Evolutionary conservation across 768 basidiomycete genomes (phyloP).

Genomic region (Phylloporus sp.): DNA sequence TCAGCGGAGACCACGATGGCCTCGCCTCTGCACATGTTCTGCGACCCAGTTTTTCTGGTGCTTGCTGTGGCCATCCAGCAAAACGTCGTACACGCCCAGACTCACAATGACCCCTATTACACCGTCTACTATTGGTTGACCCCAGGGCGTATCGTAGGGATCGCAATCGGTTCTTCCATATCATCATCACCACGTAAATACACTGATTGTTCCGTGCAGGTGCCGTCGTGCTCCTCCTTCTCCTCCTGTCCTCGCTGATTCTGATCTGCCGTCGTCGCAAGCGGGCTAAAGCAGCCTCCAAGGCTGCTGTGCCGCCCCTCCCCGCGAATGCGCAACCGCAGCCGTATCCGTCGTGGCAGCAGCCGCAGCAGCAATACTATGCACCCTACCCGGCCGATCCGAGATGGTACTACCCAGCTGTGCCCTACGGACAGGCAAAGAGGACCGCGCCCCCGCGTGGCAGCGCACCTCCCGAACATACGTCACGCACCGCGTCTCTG

Average conservation of each 20-base stretch:
- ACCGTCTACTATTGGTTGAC: slow-evolving; percentile 16
- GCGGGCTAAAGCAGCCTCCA: neutral
- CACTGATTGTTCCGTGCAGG: slow-evolving; percentile 9
- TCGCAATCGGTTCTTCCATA: slow-evolving; percentile 23
- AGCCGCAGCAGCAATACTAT: neutral
- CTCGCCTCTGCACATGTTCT: neutral
- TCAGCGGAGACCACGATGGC: too few relatives aligned
- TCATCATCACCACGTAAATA: too few relatives aligned
- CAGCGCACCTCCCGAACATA: neutral
- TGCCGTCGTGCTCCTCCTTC: slow-evolving; percentile 1
- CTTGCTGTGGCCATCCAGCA: slow-evolving; percentile 8
- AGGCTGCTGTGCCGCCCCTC: neutral
- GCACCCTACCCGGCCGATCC: neutral
- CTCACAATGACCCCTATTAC: neutral
- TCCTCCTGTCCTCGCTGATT: slow-evolving; percentile 6
- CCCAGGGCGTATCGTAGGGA: slow-evolving; percentile 24
- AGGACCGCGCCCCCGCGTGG: neutral
- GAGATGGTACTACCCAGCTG: slow-evolving; percentile 6
- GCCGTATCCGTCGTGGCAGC: slow-evolving; percentile 9
- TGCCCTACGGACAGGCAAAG: slow-evolving; percentile 1
- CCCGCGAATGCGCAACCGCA: neutral
- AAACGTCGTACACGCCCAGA: slow-evolving; percentile 13
- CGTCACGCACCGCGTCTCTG: neutral
- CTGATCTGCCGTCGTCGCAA: slow-evolving; percentile 9
- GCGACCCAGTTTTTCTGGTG: neutral